These are phyloP conservation scores for Lichtheimia ornata DNA, from an alignment of 371 early-diverging fungal species.

Conservation along the genomic window DNA sequence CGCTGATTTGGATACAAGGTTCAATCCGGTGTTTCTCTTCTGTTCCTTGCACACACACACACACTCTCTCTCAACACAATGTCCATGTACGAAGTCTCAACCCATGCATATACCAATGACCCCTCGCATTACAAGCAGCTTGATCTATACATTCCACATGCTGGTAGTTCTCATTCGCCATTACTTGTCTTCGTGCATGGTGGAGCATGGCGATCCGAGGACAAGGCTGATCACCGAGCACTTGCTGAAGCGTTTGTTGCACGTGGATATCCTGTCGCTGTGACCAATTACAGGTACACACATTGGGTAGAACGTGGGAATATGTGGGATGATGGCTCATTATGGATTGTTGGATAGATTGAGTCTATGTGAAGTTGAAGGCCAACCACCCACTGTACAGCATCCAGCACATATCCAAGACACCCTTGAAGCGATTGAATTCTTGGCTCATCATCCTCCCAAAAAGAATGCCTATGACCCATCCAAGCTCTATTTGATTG, in stretches of 20 bases:
- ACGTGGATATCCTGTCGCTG: constrained; percentile 58
- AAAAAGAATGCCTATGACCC: constrained; percentile 29
- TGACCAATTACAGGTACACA: constrained; percentile 67
- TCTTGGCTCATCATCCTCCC: constrained; percentile 30
- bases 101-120: constrained; percentile 1
- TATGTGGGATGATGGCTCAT: background rate
- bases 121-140: constrained; percentile 11
- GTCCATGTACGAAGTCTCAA: background rate
- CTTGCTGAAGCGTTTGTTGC: constrained; percentile 48
- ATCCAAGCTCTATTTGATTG: constrained; percentile 58
- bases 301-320: background rate
- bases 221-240: constrained; percentile 59
- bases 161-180: constrained; percentile 26
- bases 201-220: constrained; percentile 84
- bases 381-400: constrained; percentile 21
- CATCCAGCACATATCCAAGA: constrained; percentile 69
- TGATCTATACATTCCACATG: constrained; percentile 30
- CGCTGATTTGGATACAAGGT: too few relatives aligned
- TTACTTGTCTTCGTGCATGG: constrained; percentile 77
- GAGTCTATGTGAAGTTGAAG: constrained; percentile 23
- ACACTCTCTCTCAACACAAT: too few relatives aligned
- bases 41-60: too few relatives aligned
- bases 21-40: too few relatives aligned
- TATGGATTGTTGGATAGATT: constrained; percentile 19
- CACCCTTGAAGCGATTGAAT: constrained; percentile 50